A percentile compares a stretch with the other conserved stretches of the same genome.
Conservation (phyloP, 1,284 basidiomycete species). For the Hortiboletus rubellus region DNA sequence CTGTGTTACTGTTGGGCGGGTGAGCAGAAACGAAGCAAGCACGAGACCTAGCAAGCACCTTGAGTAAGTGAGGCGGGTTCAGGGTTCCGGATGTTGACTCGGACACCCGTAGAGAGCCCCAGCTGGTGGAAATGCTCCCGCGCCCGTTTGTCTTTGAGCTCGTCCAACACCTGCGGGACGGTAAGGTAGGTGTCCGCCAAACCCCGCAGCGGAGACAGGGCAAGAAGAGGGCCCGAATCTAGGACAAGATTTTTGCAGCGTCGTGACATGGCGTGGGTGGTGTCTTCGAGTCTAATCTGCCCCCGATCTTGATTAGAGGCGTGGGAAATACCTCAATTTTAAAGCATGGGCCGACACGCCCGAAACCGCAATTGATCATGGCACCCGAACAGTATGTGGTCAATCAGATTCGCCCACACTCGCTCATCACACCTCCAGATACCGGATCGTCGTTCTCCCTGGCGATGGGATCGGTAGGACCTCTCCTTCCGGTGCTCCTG, state of each 20-base stretch:
- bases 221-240: constrained; percentile 89
- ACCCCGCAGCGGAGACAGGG: constrained; percentile 81
- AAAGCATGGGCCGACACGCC: not conserved
- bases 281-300: constrained; percentile 5
- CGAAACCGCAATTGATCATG: constrained; percentile 31
- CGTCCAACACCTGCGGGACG: constrained; percentile 85
- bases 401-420: constrained; percentile 3
- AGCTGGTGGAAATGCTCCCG: constrained; percentile 83
- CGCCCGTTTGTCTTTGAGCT: constrained; percentile 85
- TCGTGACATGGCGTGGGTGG: constrained; percentile 28
- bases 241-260: constrained; percentile 82
- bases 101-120: constrained; percentile 72
- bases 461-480: constrained; percentile 94
- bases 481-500: not conserved
- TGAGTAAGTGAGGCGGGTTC: constrained; percentile 72
- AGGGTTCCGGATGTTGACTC: constrained; percentile 73
- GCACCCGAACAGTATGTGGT: constrained; percentile 41
- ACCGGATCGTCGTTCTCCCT: constrained; percentile 85
- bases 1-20: constrained; percentile 65
- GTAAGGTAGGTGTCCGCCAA: constrained; percentile 83
- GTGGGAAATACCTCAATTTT: constrained; percentile 17
- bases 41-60: constrained; percentile 53
- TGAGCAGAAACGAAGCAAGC: constrained; percentile 12
- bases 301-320: not conserved
- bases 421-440: constrained; percentile 46